phyloP scores from a whole-genome alignment of 441 rosid species.

The Aquilaria agallochum region DNA sequence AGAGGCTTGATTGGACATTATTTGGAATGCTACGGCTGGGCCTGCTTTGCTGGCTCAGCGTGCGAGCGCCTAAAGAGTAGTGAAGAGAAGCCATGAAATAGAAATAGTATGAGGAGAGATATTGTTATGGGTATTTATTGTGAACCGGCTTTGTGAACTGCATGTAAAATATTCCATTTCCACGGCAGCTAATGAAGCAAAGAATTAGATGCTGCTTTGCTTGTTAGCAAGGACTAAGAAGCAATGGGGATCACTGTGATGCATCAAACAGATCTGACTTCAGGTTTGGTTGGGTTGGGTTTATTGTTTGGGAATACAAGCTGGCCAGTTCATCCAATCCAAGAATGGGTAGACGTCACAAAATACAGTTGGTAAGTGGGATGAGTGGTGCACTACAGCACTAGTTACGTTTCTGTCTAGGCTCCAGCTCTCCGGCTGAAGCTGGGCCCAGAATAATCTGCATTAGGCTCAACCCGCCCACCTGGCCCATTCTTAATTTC shows the following conservation, averaged over 20 bases:
- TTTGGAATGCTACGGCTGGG: not conserved
- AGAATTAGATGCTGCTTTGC: not conserved
- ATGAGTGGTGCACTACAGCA: not conserved
- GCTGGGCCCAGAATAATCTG: too few species aligned
- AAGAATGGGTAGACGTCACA: not conserved
- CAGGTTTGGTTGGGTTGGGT: not conserved
- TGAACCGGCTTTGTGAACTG: not conserved
- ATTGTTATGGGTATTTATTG: not conserved
- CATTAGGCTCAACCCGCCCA: too few species aligned
- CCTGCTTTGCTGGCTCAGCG: not conserved
- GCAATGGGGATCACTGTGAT: not conserved
- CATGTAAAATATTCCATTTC: not conserved
- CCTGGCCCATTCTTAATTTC: too few species aligned
- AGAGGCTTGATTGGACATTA: not conserved
- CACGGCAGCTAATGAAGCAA: not conserved
- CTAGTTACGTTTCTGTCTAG: not conserved
- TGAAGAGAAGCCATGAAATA: conserved; percentile 1
- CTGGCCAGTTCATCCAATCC: not conserved
- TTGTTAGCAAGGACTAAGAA: not conserved
- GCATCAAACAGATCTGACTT: too few species aligned
- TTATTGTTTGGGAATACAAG: not conserved
- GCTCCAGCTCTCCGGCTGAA: too few species aligned
- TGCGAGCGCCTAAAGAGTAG: not conserved
- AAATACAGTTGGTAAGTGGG: not conserved
- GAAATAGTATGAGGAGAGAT: not conserved